Percentiles rank a stretch among this genome's conserved stretches.
Evolutionary conservation across 306 rosid species (phyloP).

Genomic region (Quercus engelmannii): DNA sequence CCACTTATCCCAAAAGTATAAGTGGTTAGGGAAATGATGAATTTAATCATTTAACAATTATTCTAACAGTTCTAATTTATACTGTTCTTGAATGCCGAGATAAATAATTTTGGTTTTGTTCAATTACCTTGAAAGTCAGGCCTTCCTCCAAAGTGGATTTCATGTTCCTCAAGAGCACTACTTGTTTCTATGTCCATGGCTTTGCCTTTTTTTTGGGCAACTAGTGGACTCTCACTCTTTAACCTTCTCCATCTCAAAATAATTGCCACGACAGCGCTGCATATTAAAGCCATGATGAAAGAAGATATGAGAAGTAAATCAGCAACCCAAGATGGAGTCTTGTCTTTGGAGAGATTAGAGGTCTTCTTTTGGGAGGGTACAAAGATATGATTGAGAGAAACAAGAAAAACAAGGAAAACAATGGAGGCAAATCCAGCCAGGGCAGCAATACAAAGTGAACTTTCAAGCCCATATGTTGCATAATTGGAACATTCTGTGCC

Average conservation of each 20-base stretch:
- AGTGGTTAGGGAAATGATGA: too few species aligned
- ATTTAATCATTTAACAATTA: too few species aligned
- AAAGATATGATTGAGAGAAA: conserved; percentile 50
- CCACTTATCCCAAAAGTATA: too few species aligned
- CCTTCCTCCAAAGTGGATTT: conserved; percentile 72
- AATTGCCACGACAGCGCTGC: conserved; percentile 41
- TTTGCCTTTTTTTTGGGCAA: conserved; percentile 27
- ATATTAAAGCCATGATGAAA: conserved; percentile 43
- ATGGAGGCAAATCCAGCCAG: conserved; percentile 52
- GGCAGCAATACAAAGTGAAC: conserved; percentile 58
- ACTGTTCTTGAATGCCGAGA: not conserved
- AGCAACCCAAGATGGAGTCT: conserved; percentile 56
- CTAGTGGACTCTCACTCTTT: conserved; percentile 43
- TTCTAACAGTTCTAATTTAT: not conserved
- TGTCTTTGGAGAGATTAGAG: conserved; percentile 38
- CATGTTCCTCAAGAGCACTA: conserved; percentile 58
- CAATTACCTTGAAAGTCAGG: conserved; percentile 68
- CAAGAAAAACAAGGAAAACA: conserved; percentile 44
- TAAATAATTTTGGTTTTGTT: not conserved
- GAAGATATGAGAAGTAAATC: conserved; percentile 63
- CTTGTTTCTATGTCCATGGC: conserved; percentile 41
- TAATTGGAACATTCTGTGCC: conserved; percentile 38
- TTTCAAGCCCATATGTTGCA: conserved; percentile 59
- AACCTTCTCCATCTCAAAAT: conserved; percentile 60
- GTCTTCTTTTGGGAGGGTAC: conserved; percentile 36